A percentile compares a stretch with the other conserved stretches of the same genome.
Conservation (phyloP, 2,329 filamentous ascomycete species). For the Neoscytalidium dimidiatum region DNA sequence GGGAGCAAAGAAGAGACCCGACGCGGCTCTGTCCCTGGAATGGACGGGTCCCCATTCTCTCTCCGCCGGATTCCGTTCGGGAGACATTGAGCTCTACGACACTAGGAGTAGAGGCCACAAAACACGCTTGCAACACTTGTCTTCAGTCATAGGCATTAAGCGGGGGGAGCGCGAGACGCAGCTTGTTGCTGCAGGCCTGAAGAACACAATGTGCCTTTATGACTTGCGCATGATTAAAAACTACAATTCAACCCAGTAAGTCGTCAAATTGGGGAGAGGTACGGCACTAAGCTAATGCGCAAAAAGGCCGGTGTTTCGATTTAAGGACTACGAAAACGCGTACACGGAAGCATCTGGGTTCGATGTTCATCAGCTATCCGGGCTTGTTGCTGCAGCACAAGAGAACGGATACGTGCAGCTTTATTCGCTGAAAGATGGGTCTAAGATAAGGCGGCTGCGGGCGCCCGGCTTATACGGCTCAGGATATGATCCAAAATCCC, state of each 20-base stretch:
- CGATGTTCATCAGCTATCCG: slow-evolving; percentile 31
- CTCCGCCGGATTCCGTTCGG: slow-evolving; percentile 8
- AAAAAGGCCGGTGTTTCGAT: slow-evolving; percentile 32
- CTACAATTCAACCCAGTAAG: slow-evolving; percentile 23
- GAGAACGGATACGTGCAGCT: slow-evolving; percentile 29
- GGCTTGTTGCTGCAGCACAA: slow-evolving; percentile 36
- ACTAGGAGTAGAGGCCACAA: not conserved
- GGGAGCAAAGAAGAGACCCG: not conserved
- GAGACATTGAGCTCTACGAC: slow-evolving; percentile 14
- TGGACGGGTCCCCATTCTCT: slow-evolving; percentile 9
- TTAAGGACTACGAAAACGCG: slow-evolving; percentile 28
- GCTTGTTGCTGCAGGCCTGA: slow-evolving; percentile 21
- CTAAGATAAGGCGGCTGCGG: slow-evolving; percentile 24
- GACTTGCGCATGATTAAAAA: slow-evolving; percentile 22
- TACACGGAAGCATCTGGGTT: slow-evolving; percentile 29
- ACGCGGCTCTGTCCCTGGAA: slow-evolving; percentile 2
- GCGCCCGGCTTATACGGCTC: not conserved
- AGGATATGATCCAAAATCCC: not conserved
- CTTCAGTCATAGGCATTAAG: slow-evolving; percentile 9
- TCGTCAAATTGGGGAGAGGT: slow-evolving; percentile 18
- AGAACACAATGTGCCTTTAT: slow-evolving; percentile 22
- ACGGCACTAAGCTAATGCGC: not conserved
- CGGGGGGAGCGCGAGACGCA: slow-evolving; percentile 7
- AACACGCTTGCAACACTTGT: slow-evolving; percentile 5
- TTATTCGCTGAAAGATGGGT: slow-evolving; percentile 36